Percentiles rank a stretch among this genome's conserved stretches.
Evolutionary conservation across 805 yeast genomes (phyloP).

Genomic region (Ogataea nonfermentans): DNA sequence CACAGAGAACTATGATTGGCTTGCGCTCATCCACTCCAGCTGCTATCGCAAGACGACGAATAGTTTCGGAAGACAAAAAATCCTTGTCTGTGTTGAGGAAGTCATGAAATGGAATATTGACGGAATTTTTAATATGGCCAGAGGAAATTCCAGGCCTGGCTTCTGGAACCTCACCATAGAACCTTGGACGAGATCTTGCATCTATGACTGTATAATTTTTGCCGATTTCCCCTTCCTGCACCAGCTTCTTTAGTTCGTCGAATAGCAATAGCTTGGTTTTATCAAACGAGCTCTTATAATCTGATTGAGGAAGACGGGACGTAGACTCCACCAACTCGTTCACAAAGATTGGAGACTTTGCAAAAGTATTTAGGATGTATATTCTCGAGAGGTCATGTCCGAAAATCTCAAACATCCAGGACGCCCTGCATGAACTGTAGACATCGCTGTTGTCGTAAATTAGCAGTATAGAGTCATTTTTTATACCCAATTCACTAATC

Average conservation of each 20-base stretch:
- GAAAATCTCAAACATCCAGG: conserved; percentile 82
- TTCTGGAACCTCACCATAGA: conserved; percentile 78
- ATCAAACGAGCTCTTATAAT: conserved; percentile 39
- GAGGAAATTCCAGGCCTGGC: conserved; percentile 85
- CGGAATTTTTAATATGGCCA: conserved; percentile 86
- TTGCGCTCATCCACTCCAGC: conserved; percentile 43
- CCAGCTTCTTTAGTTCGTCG: conserved; percentile 64
- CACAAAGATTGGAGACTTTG: conserved; percentile 25
- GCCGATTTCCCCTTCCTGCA: conserved; percentile 44
- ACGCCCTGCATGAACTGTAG: conserved; percentile 87
- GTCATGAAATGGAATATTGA: conserved; percentile 69
- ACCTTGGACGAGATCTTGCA: conserved; percentile 77
- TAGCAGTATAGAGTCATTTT: conserved; percentile 57
- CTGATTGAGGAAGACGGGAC: conserved; percentile 24
- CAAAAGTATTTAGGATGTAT: conserved; percentile 67
- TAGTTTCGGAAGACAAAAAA: conserved; percentile 47
- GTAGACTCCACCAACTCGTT: background rate
- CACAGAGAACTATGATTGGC: conserved; percentile 86
- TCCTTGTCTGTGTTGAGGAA: conserved; percentile 50
- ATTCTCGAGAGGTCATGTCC: conserved; percentile 63
- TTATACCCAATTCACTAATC: conserved; percentile 55
- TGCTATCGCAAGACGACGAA: conserved; percentile 46
- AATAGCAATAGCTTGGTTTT: conserved; percentile 56
- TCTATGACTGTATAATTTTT: conserved; percentile 60
- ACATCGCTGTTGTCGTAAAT: conserved; percentile 84